phyloP scores from a whole-genome alignment of 305 asterid genomes.

The Rubia peregrina region DNA sequence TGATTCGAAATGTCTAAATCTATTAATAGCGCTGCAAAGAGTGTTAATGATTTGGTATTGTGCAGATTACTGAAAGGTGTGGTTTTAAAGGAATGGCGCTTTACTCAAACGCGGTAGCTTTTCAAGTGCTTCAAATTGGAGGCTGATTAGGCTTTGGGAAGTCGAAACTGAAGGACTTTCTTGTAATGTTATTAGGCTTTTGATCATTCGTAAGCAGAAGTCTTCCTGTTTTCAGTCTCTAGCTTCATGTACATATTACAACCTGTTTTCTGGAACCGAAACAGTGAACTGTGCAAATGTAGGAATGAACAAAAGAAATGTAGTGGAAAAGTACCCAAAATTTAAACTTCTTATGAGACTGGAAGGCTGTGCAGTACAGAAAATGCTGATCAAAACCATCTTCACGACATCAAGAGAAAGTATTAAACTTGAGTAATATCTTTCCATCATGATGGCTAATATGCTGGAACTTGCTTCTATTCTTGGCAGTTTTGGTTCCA shows the following conservation, averaged over 20 bases:
- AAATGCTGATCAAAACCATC: not conserved
- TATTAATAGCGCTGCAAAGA: not conserved
- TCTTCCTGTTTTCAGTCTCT: not conserved
- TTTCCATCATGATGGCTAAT: constrained; percentile 20
- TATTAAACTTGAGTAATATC: constrained; percentile 25
- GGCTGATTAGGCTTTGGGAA: not conserved
- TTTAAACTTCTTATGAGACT: not conserved
- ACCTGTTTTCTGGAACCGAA: too few relatives aligned
- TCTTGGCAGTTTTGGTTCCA: constrained; percentile 37
- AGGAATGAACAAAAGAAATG: not conserved
- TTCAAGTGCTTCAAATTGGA: not conserved
- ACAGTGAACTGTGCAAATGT: not conserved
- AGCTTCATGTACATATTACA: too few relatives aligned
- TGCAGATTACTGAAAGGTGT: constrained; percentile 22
- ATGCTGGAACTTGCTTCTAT: constrained; percentile 23
- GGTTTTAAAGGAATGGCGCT: not conserved
- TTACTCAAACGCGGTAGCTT: not conserved
- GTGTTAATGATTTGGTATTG: not conserved
- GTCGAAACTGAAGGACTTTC: not conserved
- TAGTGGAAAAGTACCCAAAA: not conserved
- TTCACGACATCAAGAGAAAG: not conserved
- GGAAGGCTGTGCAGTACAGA: not conserved
- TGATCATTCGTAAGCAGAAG: not conserved
- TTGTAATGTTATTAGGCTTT: not conserved
- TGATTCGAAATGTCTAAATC: not conserved